These are phyloP conservation scores for Sordariomycetes sp. DNA, from an alignment of 2,329 filamentous ascomycete species.

Conservation along the genomic window DNA sequence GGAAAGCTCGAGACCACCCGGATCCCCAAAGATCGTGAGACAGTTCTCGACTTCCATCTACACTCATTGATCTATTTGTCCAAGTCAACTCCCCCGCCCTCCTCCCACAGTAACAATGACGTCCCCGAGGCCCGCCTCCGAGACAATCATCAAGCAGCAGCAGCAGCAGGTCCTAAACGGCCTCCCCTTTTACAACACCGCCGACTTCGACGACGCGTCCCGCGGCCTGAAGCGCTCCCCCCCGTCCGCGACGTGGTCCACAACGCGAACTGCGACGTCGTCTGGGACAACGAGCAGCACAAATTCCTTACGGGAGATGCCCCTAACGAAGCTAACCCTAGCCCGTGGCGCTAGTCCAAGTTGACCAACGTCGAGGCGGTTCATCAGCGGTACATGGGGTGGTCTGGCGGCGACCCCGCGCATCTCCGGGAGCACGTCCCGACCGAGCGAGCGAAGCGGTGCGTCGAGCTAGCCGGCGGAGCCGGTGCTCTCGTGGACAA, in stretches of 20 bases:
- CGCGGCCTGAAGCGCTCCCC: constrained; percentile 8
- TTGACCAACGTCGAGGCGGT: constrained; percentile 18
- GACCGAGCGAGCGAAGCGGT: constrained; percentile 16
- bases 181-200: constrained; percentile 2
- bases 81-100: no score
- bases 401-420: constrained; percentile 12
- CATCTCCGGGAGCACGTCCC: constrained; percentile 15
- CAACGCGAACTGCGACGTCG: constrained; percentile 6
- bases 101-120: no score
- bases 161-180: neutral
- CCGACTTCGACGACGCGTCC: constrained; percentile 9
- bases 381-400: constrained; percentile 11
- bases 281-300: constrained; percentile 16
- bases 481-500: constrained; percentile 14
- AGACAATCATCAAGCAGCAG: neutral
- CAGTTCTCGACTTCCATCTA: no score
- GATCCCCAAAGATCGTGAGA: no score
- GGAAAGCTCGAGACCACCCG: no score
- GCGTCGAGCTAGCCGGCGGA: constrained; percentile 22
- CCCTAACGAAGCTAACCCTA: constrained; percentile 6
- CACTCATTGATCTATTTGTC: no score
- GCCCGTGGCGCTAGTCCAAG: constrained; percentile 8
- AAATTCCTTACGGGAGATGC: constrained; percentile 7
- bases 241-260: constrained; percentile 4
- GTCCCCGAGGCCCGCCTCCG: neutral